Evolutionary conservation across 2,329 filamentous ascomycete genomes (phyloP), one percentile per base, ranked within the genome.

Genomic region (Diaporthe citriasiana): DNA sequence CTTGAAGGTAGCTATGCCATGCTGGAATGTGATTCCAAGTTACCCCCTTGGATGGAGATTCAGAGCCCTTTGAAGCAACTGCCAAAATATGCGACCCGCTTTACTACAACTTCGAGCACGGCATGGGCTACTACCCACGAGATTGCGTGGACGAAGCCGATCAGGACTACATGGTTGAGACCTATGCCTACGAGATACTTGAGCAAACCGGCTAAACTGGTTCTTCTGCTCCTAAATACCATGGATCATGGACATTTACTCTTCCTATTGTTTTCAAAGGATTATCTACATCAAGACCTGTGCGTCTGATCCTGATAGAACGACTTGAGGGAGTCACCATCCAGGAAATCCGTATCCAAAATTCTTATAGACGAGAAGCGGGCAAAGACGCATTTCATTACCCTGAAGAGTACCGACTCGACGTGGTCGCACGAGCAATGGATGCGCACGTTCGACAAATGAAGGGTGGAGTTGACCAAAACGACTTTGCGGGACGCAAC

Each of bases 71-170:
- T 30, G 25, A 13, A 22, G 57, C 38, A 45, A 25, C 40, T 63
- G 59, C 59, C 1, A 63, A 63, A 25, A 63, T 63, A 30, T 63
- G 33, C 59, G 59, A 63, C 25, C 59, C 40, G 9, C 59, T 63
- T 4, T 63, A 47, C 40, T 63, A 63, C 59, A 33, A 33, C 4
- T 47, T 63, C 6, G 40, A 47, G 40, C 3, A 30, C 6, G 47
- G 19, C 19, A 47, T 13, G 1, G 40, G 59, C 25, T 10, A 33
- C 19, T 47, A 33, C 9, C 59, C 59, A 30, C 40, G 19, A 47
- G 40, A 63, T 4, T 63, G 40, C 10, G 27, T 63, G 12, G 4
- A 2, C 4, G 25, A 47, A 47, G 59, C 40, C 15, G 50, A 69
- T 30, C 6, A 45, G 1, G n/a, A 70, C 5, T 70, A 47, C n/a